Evolutionary conservation across 139 green algal genomes (phyloP), one percentile per base, ranked within the genome.

Genomic region (Astrephomene gubernaculifera): DNA sequence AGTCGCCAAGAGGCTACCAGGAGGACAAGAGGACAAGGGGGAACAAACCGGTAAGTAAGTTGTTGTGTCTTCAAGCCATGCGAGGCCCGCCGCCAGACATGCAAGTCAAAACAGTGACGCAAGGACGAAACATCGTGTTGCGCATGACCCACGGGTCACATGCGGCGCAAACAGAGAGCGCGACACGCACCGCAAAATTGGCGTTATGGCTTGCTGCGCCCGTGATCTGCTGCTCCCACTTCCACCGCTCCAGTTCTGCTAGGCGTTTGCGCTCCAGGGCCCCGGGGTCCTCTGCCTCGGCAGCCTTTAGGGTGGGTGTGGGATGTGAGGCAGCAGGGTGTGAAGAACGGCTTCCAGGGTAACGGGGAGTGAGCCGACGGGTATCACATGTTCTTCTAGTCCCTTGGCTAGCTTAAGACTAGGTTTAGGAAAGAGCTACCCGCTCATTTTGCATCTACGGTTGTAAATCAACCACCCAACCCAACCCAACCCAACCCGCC

Each of bases 211-310:
- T 68, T 3, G 86, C 81, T 3, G 85, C 84, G 0, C 93, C 94
- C 9, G 84, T 81, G 36, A 76, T 63, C 57, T 95, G 81, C 88
- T 97, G 94, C 79, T 92, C 54, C 79, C 86, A n/a, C 27, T 89
- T 85, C 94, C 94, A 97, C 57, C 90, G 60, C 87, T 96, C 93
- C 2, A 95, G 88, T 71, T 95, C 79, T 14, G 72, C 61, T 33
- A 57, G 35, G 9, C 87, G 79, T 64, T 91, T 93, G 35, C 63
- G 79, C 89, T 91, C 89, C 75, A 81, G 67, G 0, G 87, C 89
- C 10, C 83, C 75, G 0, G 92, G 89, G 31, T 96, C 91, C 33
- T 75, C 67, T 27, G 75, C 71, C 65, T 85, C 71, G 6, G 86
- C 88, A 29, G 80, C 78, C 79, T 85, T 44, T 33, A 19, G 24